Base-by-base conservation (phyloP, 192 early-diverging fungal genomes). In the Chytriomyces hyalinus region DNA sequence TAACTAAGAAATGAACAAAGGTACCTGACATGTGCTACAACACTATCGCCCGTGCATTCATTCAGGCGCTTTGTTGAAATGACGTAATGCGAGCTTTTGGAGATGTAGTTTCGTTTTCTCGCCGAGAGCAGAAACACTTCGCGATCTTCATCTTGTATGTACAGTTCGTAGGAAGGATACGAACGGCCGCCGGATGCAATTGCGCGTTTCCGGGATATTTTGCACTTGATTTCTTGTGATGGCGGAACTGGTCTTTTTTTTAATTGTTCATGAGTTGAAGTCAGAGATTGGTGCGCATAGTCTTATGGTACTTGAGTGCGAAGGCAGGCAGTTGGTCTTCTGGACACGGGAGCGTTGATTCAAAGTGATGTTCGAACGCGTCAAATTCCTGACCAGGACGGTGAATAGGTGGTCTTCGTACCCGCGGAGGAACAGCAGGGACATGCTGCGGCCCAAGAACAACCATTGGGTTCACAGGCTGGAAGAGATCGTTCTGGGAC, bases 151-250 rank as follows among this genome's bases (percentile, higher is more conserved):
- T 49, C 64, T 70, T 94, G 92, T 6, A 93, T 81, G 71, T 78
- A 93, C 9, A 94, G 72, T 44, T 93, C 87, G 70, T 94, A 93
- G 43, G 81, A 83, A 10, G 93, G 93, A 64, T 90, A 89, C 43
- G 92, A 65, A 73, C 88, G 91, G 8, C 45, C 46, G 61, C 90
- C 90, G 47, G 45, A 24, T 28, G 90, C 74, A 3, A 89, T 85
- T 49, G 88, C 90, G 69, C 85, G 86, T 64, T 80, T 83, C 15
- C 93, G 87, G 1, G 82, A 74, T 65, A 94, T 93, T 43, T 85
- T 73, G 80, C 93, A 94, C 60, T 84, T 86, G 75, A 94, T 84
- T 36, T 90, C 87, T 70, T 84, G 83, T 53, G 90, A 88, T 67
- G 88, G 84, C 48, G 90, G 87, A 53, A 92, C 87, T 6, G 93